Base-by-base conservation (phyloP, 108 stramenopile species). In the Pseudonitzschia multiseries region DNA sequence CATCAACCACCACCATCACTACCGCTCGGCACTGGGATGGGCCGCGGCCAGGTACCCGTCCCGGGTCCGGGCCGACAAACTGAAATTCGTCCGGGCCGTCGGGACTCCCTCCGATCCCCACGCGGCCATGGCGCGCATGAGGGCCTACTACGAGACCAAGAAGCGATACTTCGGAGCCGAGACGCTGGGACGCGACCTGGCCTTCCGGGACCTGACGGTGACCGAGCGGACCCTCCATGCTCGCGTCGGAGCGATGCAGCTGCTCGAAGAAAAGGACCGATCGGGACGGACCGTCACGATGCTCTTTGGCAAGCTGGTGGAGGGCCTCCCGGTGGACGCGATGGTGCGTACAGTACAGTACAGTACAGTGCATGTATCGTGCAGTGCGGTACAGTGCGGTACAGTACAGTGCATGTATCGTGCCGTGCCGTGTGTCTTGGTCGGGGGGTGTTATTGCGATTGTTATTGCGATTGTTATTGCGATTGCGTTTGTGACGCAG, bases 21-120 rank as follows among this genome's bases (percentile, higher is more conserved):
- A n/a, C n/a, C n/a, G n/a, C n/a, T 57, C 63, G 17, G 63, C 63
- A 2, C 32, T 65, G 36, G 40, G 41, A 10, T 41, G 33, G 64
- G 36, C 64, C 21, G 13, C 15, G 4, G 8, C 10, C 22, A 40
- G 15, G 15, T 17, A 41, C 33, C 29, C 29, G 29, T 14, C 15
- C 14, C n/a, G n/a, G 14, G 57, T 59, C 29, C 4, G 6, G 13
- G 24, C 5, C 15, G 57, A 59, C 14, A 26, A 27, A 5, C 0
- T 59, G 0, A 59, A 59, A 27, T 83, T 83, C 65, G 52, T 83
- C 29, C 67, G 83, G 22, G 79, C 83, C 12, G 77, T 77, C 40
- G 46, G 46, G 12, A 10, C 36, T 6, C 42, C 65, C 15, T 80
- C 63, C 28, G 69, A 83, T 70, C 41, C 68, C 0, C 26, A 5